Evolutionary conservation across 352 stramenopile genomes (phyloP).

Genomic region (Pilasporangium apinafurcum): DNA sequence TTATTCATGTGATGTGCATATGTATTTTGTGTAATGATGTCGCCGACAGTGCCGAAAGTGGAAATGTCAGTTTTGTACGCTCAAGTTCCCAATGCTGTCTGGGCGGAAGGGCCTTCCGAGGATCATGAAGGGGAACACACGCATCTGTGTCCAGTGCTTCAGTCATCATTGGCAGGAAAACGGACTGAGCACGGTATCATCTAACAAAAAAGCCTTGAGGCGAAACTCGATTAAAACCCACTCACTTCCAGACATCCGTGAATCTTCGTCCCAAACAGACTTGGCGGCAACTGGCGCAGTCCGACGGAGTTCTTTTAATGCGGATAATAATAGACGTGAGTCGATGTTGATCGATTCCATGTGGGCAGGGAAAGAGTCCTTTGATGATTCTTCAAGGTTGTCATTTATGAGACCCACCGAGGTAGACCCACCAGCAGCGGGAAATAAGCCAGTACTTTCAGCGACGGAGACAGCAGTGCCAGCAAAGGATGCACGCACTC

Average conservation of each 20-base stretch:
- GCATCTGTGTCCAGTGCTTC: slow-evolving; percentile 51
- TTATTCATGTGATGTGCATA: too few relatives aligned
- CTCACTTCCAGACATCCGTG: too few relatives aligned
- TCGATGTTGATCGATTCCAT: slow-evolving; percentile 26
- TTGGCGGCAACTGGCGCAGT: too few relatives aligned
- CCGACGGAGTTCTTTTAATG: neutral
- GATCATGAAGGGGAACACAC: slow-evolving; percentile 43
- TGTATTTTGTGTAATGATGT: neutral
- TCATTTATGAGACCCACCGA: slow-evolving; percentile 28
- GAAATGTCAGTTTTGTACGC: slow-evolving; percentile 59
- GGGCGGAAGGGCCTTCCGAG: slow-evolving; percentile 33
- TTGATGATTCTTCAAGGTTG: slow-evolving; percentile 5
- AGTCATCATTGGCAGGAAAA: slow-evolving; percentile 29
- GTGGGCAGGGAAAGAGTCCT: slow-evolving; percentile 17
- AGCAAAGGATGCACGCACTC: neutral
- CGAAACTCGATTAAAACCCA: too few relatives aligned
- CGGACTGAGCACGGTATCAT: slow-evolving; percentile 5
- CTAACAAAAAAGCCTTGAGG: neutral
- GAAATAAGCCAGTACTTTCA: too few relatives aligned
- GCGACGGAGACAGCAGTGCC: too few relatives aligned
- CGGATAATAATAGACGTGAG: slow-evolving; percentile 7
- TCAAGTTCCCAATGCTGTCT: slow-evolving; percentile 43
- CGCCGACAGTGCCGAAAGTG: slow-evolving; percentile 28
- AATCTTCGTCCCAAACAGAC: too few relatives aligned
- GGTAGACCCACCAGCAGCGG: too few relatives aligned